phyloP scores from a whole-genome alignment of 1,139 yeast genomes.

The Geotrichum candidum region DNA sequence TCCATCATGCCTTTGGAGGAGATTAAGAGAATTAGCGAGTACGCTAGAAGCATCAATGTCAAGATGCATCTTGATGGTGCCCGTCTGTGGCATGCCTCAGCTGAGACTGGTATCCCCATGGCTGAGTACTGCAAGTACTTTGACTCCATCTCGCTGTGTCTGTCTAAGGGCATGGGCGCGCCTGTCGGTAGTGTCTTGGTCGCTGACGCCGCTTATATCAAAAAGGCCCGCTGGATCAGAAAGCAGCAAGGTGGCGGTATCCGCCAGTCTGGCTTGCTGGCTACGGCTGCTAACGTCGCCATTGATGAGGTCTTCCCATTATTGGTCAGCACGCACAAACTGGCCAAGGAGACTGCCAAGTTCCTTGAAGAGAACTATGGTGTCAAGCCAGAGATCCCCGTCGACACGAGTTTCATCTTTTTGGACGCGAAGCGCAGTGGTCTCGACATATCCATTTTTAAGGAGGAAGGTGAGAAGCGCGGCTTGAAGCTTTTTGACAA shows the following conservation, averaged over 20 bases:
- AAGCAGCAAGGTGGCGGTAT: constrained; percentile 96
- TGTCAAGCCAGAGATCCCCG: constrained; percentile 63
- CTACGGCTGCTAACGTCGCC: constrained; percentile 76
- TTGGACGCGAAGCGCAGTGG: constrained; percentile 56
- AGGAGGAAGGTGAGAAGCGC: constrained; percentile 52
- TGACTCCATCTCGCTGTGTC: constrained; percentile 83
- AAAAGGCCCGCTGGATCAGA: constrained; percentile 77
- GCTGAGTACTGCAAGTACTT: constrained; percentile 70
- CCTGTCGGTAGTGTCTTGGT: constrained; percentile 90
- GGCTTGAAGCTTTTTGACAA: constrained; percentile 63
- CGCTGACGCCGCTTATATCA: constrained; percentile 55
- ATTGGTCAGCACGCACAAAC: constrained; percentile 56
- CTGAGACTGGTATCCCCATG: constrained; percentile 63
- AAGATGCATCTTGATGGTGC: constrained; percentile 90
- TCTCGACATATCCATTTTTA: constrained; percentile 54
- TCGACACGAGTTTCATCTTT: constrained; percentile 82
- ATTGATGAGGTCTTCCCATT: constrained; percentile 66
- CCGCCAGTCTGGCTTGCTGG: constrained; percentile 80
- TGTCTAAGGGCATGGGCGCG: constrained; percentile 89
- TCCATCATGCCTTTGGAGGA: constrained; percentile 77
- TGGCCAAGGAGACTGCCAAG: constrained; percentile 60
- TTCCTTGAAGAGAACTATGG: constrained; percentile 47
- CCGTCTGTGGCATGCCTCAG: constrained; percentile 87
- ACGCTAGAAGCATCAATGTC: constrained; percentile 60
- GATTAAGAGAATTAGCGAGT: constrained; percentile 61